Evolutionary conservation across 352 stramenopile species (phyloP), one percentile per base, ranked within the genome.

Genomic region (Globisporangium rhizosaccharum): DNA sequence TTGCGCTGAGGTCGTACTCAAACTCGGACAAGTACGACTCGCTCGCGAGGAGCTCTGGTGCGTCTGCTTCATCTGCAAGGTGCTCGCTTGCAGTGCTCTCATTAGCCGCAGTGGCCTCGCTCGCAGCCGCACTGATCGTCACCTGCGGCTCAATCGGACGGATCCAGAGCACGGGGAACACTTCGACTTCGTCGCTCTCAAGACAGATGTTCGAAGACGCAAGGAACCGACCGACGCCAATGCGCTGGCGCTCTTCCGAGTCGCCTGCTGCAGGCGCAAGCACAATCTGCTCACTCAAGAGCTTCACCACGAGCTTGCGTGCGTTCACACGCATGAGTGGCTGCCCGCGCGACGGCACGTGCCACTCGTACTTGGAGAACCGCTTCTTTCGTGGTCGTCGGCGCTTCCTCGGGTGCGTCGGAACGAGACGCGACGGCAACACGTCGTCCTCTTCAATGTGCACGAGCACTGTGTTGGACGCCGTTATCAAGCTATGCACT

Each of bases 161-260:
- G 63, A 88, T 73, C 33, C 82, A 41, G 51, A 88, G 59, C 15
- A 87, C 75, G 10, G 79, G 79, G 44, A 85, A 88, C 6, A 87
- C 79, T 57, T 88, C 79, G 15, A 88, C 72, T 56, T 88, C 62
- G 33, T 84, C 72, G 18, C 78, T 71, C 48, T 84, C 68, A 4
- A 88, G 59, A 5, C 63, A 70, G 51, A 88, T 72, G 30, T 72
- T 76, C 0, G 76, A 81, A 17, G 74, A 79, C 44, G 68, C 58
- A 23, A 82, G 46, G 59, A 82, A 88, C n/a, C 28, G 45, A 1
- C 73, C 74, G 15, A 84, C 55, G 1, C 41, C 25, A 28, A 85
- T 65, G 51, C 28, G n/a, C 33, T 62, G 47, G 8, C 42, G 49
- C 8, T 51, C 41, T 20, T 46, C 17, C 4, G 72, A 79, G 17